These are phyloP conservation scores for Fusarium sterilihyphosum DNA, from an alignment of 2,329 filamentous ascomycete genomes.

Conservation along the genomic window DNA sequence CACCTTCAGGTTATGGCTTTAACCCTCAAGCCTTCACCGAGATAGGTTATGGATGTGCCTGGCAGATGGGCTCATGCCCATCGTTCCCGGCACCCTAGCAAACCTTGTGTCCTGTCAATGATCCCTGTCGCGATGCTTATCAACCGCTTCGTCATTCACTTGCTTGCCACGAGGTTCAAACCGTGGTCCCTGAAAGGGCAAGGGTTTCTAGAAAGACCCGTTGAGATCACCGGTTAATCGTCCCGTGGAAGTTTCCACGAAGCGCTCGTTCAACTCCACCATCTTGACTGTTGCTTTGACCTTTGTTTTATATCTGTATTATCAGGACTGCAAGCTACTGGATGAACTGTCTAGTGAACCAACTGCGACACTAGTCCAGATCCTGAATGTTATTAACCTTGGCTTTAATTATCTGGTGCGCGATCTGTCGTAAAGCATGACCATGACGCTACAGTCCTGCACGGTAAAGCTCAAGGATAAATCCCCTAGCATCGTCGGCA, in stretches of 20 bases:
- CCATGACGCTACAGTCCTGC: conserved; percentile 7
- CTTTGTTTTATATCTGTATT: neutral
- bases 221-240: conserved; percentile 21
- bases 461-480: conserved; percentile 3
- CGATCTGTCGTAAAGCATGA: neutral
- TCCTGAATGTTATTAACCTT: neutral
- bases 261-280: neutral
- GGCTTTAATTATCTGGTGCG: neutral
- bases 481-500: conserved; percentile 3
- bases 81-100: conserved; percentile 19
- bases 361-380: neutral
- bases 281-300: neutral
- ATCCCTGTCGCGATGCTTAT: conserved; percentile 32
- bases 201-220: conserved; percentile 7
- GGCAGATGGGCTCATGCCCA: conserved; percentile 18
- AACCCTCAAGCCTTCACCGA: conserved; percentile 18
- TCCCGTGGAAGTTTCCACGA: conserved; percentile 29
- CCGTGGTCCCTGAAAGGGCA: conserved; percentile 14
- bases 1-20: conserved; percentile 29
- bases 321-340: neutral
- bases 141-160: conserved; percentile 34
- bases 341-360: neutral
- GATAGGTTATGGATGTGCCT: conserved; percentile 9
- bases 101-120: conserved; percentile 24
- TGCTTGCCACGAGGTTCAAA: conserved; percentile 12